Evolutionary conservation across 208 protist genomes (phyloP).

Genomic region (Trypanosoma caninum): DNA sequence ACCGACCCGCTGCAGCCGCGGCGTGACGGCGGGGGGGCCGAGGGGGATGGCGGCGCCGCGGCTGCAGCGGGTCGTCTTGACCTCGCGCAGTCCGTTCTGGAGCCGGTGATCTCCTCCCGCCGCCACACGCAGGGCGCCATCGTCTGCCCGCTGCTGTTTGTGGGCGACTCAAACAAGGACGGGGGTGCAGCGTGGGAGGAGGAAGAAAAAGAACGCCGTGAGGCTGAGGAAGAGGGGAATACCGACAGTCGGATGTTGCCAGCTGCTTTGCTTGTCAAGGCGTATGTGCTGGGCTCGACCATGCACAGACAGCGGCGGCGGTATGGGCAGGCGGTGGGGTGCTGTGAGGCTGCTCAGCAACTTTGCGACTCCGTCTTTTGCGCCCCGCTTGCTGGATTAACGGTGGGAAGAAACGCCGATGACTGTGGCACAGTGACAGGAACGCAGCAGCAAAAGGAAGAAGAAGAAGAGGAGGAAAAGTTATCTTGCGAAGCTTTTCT

Average conservation of each 20-base stretch:
- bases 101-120: slow-evolving; percentile 36
- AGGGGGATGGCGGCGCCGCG: slow-evolving; percentile 13
- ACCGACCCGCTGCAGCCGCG: not conserved
- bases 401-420: too few species aligned
- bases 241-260: slow-evolving; percentile 29
- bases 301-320: slow-evolving; percentile 23
- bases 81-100: slow-evolving; percentile 48
- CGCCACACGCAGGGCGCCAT: slow-evolving; percentile 16
- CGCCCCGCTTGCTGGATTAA: not conserved
- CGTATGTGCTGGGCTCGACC: slow-evolving; percentile 34
- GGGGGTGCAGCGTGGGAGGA: not conserved
- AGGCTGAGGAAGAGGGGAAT: slow-evolving; percentile 11
- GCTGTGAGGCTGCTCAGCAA: slow-evolving; percentile 22
- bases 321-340: slow-evolving; percentile 27
- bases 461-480: slow-evolving; percentile 26
- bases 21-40: not conserved
- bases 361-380: slow-evolving; percentile 10
- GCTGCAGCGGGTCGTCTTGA: slow-evolving; percentile 29
- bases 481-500: slow-evolving; percentile 39
- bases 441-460: not conserved
- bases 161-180: not conserved
- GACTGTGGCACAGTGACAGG: too few species aligned
- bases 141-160: slow-evolving; percentile 14
- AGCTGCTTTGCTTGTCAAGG: slow-evolving; percentile 39
- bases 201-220: not conserved